phyloP scores from a whole-genome alignment of 148 eudicot genomes.

The Vaccinium myrtillus region DNA sequence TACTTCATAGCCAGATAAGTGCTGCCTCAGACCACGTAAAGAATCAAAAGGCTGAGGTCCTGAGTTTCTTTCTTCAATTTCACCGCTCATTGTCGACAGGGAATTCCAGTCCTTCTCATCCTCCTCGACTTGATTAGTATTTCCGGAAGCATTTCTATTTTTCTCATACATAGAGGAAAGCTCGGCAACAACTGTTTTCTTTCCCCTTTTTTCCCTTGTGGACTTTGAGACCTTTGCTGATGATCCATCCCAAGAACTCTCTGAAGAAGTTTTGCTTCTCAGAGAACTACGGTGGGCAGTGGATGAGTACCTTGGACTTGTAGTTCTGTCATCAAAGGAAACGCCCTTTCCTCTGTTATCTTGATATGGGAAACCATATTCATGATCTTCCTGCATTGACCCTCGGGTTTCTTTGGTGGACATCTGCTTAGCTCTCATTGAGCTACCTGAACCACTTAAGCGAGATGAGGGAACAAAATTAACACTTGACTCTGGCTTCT shows the following conservation, averaged over 20 bases:
- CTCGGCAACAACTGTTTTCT: slow-evolving; percentile 34
- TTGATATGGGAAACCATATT: slow-evolving; percentile 32
- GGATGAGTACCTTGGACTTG: slow-evolving; percentile 56
- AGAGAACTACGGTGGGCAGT: slow-evolving; percentile 55
- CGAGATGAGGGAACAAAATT: slow-evolving; percentile 42
- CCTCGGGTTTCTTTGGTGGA: slow-evolving; percentile 41
- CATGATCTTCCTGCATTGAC: slow-evolving; percentile 28
- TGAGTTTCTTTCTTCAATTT: slow-evolving; percentile 38
- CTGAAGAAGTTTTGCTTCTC: slow-evolving; percentile 75
- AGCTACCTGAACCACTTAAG: slow-evolving; percentile 34
- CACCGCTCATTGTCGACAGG: slow-evolving; percentile 27
- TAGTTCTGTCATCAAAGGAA: slow-evolving; percentile 59
- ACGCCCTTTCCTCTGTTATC: slow-evolving; percentile 41
- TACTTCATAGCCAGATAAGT: slow-evolving; percentile 41
- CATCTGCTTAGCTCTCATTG: slow-evolving; percentile 41
- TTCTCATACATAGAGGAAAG: slow-evolving; percentile 40
- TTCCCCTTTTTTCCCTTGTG: slow-evolving; percentile 62
- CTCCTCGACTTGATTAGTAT: slow-evolving; percentile 39
- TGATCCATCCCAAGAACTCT: slow-evolving; percentile 90
- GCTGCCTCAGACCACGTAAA: slow-evolving; percentile 34
- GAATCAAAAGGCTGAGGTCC: slow-evolving; percentile 36
- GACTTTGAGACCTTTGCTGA: slow-evolving; percentile 53
- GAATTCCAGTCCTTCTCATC: slow-evolving; percentile 41
- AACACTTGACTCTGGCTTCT: slow-evolving; percentile 39
- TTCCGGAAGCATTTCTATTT: slow-evolving; percentile 40